phyloP scores from a whole-genome alignment of 768 basidiomycete species.

The Lentinus brumalis region DNA sequence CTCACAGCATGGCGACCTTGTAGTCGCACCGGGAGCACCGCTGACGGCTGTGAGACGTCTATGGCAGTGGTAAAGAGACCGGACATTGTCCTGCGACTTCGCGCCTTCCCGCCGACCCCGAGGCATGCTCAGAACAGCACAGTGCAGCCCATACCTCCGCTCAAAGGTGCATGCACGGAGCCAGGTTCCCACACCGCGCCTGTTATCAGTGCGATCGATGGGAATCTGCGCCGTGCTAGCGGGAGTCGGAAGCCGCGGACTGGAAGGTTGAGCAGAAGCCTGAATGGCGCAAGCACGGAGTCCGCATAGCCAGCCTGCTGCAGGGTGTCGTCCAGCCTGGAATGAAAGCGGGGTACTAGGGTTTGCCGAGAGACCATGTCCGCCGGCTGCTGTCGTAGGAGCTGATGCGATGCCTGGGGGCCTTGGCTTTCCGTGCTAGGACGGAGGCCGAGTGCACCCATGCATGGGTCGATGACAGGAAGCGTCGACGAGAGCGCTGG shows the following conservation, averaged over 20 bases:
- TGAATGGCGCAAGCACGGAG: constrained; percentile 21
- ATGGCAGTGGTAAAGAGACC: constrained; percentile 12
- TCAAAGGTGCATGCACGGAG: not conserved
- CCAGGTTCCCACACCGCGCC: constrained; percentile 12
- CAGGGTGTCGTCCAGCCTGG: constrained; percentile 11
- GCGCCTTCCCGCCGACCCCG: constrained; percentile 11
- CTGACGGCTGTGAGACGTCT: constrained; percentile 1
- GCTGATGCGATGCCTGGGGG: too few relatives aligned
- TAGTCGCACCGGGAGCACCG: constrained; percentile 5
- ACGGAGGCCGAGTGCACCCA: too few relatives aligned
- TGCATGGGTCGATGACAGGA: not conserved
- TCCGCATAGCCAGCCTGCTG: constrained; percentile 1
- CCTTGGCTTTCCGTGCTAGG: too few relatives aligned
- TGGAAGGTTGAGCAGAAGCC: constrained; percentile 10
- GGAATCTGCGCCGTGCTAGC: constrained; percentile 10
- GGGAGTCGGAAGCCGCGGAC: constrained; percentile 21
- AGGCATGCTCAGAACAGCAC: constrained; percentile 1
- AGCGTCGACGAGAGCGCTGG: constrained; percentile 1
- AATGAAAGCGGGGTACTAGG: not conserved
- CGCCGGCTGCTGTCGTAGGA: not conserved
- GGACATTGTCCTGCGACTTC: constrained; percentile 14
- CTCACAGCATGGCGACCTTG: constrained; percentile 15
- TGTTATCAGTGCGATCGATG: constrained; percentile 20
- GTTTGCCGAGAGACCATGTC: not conserved
- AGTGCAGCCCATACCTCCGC: constrained; percentile 1